Evolutionary conservation across 176 grass and related monocot species (phyloP).

Genomic region (Rhipidocladum racemiflorum): DNA sequence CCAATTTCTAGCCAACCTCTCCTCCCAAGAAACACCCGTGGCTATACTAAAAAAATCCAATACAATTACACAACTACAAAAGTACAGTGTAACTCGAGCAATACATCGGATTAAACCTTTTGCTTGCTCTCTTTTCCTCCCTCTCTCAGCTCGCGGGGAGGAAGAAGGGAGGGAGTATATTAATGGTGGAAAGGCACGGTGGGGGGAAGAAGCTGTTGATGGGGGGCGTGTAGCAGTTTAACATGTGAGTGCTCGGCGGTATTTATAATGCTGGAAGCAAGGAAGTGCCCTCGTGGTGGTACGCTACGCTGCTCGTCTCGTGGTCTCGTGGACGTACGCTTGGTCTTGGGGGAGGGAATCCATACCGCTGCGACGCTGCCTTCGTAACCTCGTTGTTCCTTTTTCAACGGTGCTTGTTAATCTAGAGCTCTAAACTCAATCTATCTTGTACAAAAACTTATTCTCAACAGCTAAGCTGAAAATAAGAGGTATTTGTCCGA

Average conservation of each 20-base stretch:
- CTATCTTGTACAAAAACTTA: background rate
- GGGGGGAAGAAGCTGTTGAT: background rate
- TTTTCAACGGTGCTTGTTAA: background rate
- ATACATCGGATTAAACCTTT: background rate
- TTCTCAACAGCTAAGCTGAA: background rate
- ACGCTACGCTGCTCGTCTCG: background rate
- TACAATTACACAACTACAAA: background rate
- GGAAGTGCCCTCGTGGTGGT: constrained; percentile 23
- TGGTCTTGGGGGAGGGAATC: background rate
- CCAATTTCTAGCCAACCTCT: background rate
- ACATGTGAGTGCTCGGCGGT: constrained; percentile 28
- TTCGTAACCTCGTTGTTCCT: background rate
- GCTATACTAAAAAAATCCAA: too few species aligned
- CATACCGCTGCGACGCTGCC: background rate
- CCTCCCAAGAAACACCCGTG: background rate
- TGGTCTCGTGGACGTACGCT: background rate
- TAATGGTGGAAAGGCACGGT: background rate
- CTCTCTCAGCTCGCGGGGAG: background rate
- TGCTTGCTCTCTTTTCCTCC: background rate
- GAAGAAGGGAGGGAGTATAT: background rate
- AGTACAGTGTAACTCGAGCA: background rate
- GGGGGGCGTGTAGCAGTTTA: constrained; percentile 13
- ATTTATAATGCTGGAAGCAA: constrained; percentile 42
- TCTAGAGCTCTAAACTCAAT: background rate
- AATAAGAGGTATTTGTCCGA: background rate